Evolutionary conservation across 2,329 filamentous ascomycete species (phyloP).

Genomic region (Diaporthe amygdali): DNA sequence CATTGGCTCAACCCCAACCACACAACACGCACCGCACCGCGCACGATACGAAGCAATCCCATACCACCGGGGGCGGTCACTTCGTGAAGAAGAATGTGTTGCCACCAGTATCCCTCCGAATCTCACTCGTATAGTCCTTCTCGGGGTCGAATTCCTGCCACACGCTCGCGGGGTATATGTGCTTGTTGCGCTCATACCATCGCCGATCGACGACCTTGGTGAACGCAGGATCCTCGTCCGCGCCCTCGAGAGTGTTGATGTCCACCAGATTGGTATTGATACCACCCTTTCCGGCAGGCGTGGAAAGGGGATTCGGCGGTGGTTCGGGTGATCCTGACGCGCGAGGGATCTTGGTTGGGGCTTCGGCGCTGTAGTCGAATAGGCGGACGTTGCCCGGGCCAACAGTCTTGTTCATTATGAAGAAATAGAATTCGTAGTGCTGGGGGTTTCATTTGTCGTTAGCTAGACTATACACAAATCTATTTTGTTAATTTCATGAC

Average conservation of each 20-base stretch:
- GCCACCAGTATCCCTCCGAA: conserved; percentile 83
- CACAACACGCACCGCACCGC: not conserved
- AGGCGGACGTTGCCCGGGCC: conserved; percentile 75
- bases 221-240: conserved; percentile 74
- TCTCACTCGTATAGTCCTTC: conserved; percentile 79
- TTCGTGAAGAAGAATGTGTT: conserved; percentile 90
- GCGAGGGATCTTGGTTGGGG: conserved; percentile 35
- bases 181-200: conserved; percentile 98
- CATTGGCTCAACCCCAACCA: too few species aligned
- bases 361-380: conserved; percentile 74
- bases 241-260: conserved; percentile 72
- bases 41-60: conserved; percentile 1
- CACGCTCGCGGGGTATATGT: conserved; percentile 94
- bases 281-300: conserved; percentile 40
- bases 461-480: conserved; percentile 25
- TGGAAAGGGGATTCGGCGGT: conserved; percentile 42
- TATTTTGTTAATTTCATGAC: conserved; percentile 12
- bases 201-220: conserved; percentile 95
- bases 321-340: not conserved
- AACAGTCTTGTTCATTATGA: conserved; percentile 84
- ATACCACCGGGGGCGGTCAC: conserved; percentile 30
- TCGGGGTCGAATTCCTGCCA: conserved; percentile 96
- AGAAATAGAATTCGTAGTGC: conserved; percentile 98
- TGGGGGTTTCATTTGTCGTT: conserved; percentile 44
- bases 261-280: conserved; percentile 45